Evolutionary conservation across 176 grass and related monocot species (phyloP).

Genomic region (Avena sativa): DNA sequence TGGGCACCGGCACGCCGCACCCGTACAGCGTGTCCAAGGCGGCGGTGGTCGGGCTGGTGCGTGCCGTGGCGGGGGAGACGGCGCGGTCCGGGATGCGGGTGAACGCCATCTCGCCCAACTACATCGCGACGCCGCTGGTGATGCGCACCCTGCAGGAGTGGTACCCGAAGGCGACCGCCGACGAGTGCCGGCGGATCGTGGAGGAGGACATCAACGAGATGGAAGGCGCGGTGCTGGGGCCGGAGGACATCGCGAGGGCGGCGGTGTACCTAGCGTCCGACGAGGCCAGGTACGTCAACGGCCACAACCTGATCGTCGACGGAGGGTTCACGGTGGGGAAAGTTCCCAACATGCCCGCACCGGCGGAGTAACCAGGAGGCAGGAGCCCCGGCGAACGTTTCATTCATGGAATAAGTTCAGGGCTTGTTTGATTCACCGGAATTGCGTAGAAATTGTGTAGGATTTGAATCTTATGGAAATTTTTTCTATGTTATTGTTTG

Average conservation of each 20-base stretch:
- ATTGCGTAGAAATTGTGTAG: too few relatives aligned
- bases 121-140: conserved; percentile 45
- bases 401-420: too few relatives aligned
- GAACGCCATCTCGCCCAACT: conserved; percentile 63
- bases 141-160: neutral
- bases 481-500: too few relatives aligned
- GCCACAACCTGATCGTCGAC: conserved; percentile 75
- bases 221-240: conserved; percentile 40
- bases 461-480: too few relatives aligned
- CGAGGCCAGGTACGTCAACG: conserved; percentile 61
- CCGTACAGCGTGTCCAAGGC: conserved; percentile 27
- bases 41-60: neutral
- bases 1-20: neutral
- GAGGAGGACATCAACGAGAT: conserved; percentile 33
- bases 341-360: neutral
- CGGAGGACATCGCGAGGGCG: conserved; percentile 49
- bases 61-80: conserved; percentile 41
- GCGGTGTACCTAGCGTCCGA: conserved; percentile 64
- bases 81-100: conserved; percentile 58
- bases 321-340: conserved; percentile 58
- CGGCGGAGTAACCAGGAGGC: too few relatives aligned
- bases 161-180: neutral
- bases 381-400: too few relatives aligned
- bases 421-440: too few relatives aligned
- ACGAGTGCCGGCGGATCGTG: conserved; percentile 40